Conservation (phyloP, 2,329 filamentous ascomycete genomes). For the Orbilia oligospora region DNA sequence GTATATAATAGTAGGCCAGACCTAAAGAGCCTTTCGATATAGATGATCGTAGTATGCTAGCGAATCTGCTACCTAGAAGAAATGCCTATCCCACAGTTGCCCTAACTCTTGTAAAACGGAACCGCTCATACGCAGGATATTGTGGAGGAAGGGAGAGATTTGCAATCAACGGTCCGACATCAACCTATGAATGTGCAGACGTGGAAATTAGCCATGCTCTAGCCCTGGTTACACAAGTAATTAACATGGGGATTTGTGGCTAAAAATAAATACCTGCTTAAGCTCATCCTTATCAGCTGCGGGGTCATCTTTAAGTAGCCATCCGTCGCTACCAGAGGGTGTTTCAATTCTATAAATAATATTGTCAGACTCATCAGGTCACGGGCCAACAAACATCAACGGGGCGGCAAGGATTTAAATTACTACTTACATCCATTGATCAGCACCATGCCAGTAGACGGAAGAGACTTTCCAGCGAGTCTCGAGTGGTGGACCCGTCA, state of each 20-base stretch:
- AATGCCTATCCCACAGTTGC: not conserved
- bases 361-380: not conserved
- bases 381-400: not conserved
- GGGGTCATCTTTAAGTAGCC: conserved; percentile 5
- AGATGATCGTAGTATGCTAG: not conserved
- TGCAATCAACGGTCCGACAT: conserved; percentile 37
- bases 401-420: not conserved
- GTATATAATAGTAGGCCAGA: too few relatives aligned
- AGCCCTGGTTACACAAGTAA: not conserved
- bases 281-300: not conserved
- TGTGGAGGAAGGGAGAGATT: conserved; percentile 31
- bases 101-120: conserved; percentile 40
- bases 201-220: not conserved
- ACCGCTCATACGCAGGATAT: conserved; percentile 40
- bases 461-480: conserved; percentile 48
- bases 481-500: conserved; percentile 22
- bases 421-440: conserved; percentile 42
- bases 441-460: conserved; percentile 36
- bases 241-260: not conserved
- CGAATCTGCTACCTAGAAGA: not conserved
- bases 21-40: not conserved
- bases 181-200: conserved; percentile 10
- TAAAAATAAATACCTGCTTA: conserved; percentile 37
- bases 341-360: conserved; percentile 26
- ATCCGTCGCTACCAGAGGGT: conserved; percentile 17